Evolutionary conservation across 345 rosid species (phyloP), one percentile per base, ranked within the genome.

Genomic region (Corchorus capsularis): DNA sequence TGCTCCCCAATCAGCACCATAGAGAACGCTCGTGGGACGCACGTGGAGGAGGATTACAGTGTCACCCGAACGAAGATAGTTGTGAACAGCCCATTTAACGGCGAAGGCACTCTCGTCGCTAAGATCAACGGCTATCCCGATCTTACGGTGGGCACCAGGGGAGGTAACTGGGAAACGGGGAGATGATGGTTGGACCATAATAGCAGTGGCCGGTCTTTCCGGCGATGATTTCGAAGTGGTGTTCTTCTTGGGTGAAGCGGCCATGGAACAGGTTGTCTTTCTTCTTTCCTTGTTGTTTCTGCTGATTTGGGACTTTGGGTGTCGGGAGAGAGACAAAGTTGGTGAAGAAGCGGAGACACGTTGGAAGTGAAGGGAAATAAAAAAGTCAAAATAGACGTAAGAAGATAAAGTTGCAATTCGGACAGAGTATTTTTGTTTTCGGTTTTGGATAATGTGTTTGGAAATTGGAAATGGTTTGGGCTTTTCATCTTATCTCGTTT

Each of bases 1-100:
- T 7, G 98, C 80, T 0, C 98, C 98, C 98, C 98, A 93, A 54
- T 92, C 98, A 39, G 97, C 98, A 19, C 98, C 98, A 79, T 90
- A 93, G 9, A 93, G 92, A 45, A 92, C 85, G 73, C 82, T 86
- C 7, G 98, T 93, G 54, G 95, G 93, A 2, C 87, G 85, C 22
- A 93, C 97, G 75, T 92, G 97, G 71, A 93, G 85, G 59, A 93
- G 91, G 53, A 92, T 74, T 20, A 92, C 98, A 50, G 89, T 86
- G 77, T 92, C 97, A 0, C 95, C 98, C 5, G 91, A 84, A 14
- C 98, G 97, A 73, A 94, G 91, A 63, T 92, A 94, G 85, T 94
- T 94, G 67, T 92, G 94, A 32, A 94, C 90, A 1, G 96, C 89
- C 98, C 98, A 94, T 27, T 84, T 78, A 69, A 94, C 95, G 54